phyloP scores from a whole-genome alignment of 208 protist species.

The Leishmania gerbilli region DNA sequence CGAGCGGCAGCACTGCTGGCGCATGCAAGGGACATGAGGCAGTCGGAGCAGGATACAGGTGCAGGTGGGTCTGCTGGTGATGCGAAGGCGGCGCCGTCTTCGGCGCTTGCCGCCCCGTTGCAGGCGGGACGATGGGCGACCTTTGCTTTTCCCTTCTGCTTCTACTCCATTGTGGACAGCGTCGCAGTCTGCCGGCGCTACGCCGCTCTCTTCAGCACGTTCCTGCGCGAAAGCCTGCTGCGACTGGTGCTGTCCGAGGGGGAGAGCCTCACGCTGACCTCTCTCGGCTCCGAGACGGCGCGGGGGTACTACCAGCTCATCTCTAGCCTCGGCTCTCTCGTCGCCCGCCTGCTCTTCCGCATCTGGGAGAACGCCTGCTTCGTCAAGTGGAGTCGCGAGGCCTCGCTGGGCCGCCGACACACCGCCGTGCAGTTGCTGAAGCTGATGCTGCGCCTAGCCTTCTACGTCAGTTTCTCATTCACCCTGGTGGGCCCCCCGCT shows the following conservation, averaged over 20 bases:
- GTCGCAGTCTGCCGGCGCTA: conserved; percentile 13
- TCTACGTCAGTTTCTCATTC: conserved; percentile 73
- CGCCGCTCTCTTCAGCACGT: conserved; percentile 46
- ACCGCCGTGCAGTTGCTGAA: conserved; percentile 53
- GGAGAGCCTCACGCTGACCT: conserved; percentile 83
- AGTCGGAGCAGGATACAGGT: background rate
- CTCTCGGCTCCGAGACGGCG: conserved; percentile 54
- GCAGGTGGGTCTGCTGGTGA: background rate
- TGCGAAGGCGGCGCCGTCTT: conserved; percentile 2
- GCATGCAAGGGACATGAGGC: background rate
- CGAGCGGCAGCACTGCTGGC: conserved; percentile 25
- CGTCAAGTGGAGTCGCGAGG: conserved; percentile 75
- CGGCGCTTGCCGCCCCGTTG: background rate
- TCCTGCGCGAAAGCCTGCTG: conserved; percentile 82
- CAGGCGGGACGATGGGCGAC: background rate
- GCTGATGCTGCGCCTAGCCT: conserved; percentile 75
- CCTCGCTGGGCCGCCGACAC: conserved; percentile 30
- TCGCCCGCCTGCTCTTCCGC: conserved; percentile 88
- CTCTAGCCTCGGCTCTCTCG: conserved; percentile 85
- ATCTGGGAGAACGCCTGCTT: conserved; percentile 92
- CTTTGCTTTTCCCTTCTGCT: conserved; percentile 38
- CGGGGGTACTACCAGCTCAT: conserved; percentile 90
- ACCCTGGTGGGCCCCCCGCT: conserved; percentile 71
- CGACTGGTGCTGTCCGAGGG: conserved; percentile 88
- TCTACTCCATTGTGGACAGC: conserved; percentile 18